These are phyloP conservation scores for Scenedesmus sp. DNA, from an alignment of 163 green algal genomes.

Conservation along the genomic window DNA sequence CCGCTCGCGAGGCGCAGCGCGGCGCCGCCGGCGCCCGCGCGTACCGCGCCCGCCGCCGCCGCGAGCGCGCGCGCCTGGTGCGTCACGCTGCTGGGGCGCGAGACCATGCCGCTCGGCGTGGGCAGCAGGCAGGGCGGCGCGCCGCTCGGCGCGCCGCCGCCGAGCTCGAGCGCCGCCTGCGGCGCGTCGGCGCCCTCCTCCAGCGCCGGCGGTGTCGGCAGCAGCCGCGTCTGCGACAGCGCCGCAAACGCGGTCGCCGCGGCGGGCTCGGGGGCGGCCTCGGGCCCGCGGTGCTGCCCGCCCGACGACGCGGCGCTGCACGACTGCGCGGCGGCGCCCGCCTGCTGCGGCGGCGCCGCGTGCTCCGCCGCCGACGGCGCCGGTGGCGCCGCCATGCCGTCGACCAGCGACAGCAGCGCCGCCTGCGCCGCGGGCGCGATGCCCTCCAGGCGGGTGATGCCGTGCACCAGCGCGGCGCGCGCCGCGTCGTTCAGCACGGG, in stretches of 20 bases:
- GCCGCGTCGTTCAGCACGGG: background rate
- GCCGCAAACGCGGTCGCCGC: background rate
- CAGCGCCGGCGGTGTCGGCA: background rate
- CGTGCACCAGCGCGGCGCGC: background rate
- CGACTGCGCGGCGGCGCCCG: background rate
- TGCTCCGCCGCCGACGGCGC: background rate
- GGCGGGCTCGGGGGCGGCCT: background rate
- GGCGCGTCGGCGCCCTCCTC: background rate
- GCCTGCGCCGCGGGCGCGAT: constrained; percentile 11
- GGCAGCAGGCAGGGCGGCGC: background rate
- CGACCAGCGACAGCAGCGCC: constrained; percentile 6
- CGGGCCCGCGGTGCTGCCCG: background rate
- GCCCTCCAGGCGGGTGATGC: background rate
- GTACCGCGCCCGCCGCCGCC: background rate
- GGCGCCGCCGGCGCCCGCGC: constrained; percentile 19
- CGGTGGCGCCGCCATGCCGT: background rate
- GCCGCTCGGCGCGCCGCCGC: background rate
- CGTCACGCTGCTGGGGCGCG: background rate
- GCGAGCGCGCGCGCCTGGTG: constrained; percentile 17
- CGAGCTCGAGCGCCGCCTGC: background rate
- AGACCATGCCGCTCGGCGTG: background rate
- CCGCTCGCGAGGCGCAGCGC: constrained; percentile 12
- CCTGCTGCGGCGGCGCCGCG: background rate
- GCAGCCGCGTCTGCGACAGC: background rate
- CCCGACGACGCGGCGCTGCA: background rate